Base-by-base conservation (phyloP, 441 rosid species). In the Bocquillonia castaneifolia region DNA sequence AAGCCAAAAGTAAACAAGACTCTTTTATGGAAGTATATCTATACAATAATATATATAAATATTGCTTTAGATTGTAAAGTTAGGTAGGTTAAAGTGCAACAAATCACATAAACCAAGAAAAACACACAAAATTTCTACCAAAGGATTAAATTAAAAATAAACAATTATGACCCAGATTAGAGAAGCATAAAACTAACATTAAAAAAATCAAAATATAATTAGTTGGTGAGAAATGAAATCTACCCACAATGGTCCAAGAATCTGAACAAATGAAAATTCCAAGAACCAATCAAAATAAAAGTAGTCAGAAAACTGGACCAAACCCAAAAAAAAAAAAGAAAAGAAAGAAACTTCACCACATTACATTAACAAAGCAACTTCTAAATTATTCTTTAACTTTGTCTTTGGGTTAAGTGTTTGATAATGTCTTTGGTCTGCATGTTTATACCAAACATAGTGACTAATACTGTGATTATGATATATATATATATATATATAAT, bases 51-150 rank as follows among this genome's bases (percentile, higher is more conserved):
- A 65, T 36, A 64, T 20, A 17, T 34, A 29, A n/a, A n/a, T n/a
- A n/a, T n/a, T n/a, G n/a, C n/a, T n/a, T 59, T 42, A 18, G 75
- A 64, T 71, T 61, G 67, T 45, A 63, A 72, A 64, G 79, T 77
- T 77, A 74, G 85, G 82, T 73, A 61, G 64, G 71, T 72, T 66
- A 71, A 75, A 72, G 73, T 60, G 50, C 74, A 80, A 71, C 78
- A 71, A 77, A 73, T 60, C 74, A 72, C 10, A 63, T 28, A 40
- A 55, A 64, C 42, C 57, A 69, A 36, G 71, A 50, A 71, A 20
- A 28, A 82, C 42, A 64, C 17, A 60, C 2, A 28, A 58, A 31
- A 71, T 70, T 48, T 70, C 66, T 68, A 45, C 60, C 48, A 45
- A 34, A 36, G 64, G 45, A 51, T 37, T 60, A 22, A 44, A 31